Evolutionary conservation across 2,329 filamentous ascomycete genomes (phyloP).

Genomic region (Tetracladium maxilliforme): DNA sequence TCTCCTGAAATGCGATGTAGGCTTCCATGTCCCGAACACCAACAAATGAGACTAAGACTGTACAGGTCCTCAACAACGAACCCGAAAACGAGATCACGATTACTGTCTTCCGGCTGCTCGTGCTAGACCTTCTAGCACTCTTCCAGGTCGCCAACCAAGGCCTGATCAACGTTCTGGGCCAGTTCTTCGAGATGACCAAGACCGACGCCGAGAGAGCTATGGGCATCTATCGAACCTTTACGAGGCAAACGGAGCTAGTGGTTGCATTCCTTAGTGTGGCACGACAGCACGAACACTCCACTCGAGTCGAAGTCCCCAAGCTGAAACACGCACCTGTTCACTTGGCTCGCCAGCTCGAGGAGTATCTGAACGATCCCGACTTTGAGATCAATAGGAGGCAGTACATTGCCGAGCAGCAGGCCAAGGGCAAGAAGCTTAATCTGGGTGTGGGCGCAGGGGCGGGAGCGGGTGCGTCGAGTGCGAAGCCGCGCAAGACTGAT

Average conservation of each 20-base stretch:
- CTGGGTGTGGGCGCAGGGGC: slow-evolving; percentile 18
- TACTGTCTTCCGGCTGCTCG: slow-evolving; percentile 81
- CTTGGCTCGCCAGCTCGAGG: slow-evolving; percentile 75
- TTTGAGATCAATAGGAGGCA: slow-evolving; percentile 89
- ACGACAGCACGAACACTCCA: slow-evolving; percentile 81
- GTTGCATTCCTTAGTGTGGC: slow-evolving; percentile 82
- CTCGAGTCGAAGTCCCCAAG: slow-evolving; percentile 86
- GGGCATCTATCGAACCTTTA: slow-evolving; percentile 83
- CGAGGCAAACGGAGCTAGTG: slow-evolving; percentile 80
- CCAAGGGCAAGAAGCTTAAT: slow-evolving; percentile 46
- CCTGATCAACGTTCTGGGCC: slow-evolving; percentile 89
- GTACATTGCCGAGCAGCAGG: slow-evolving; percentile 78
- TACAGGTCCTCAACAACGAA: slow-evolving; percentile 69
- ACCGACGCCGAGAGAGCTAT: slow-evolving; percentile 85
- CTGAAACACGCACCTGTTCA: slow-evolving; percentile 94
- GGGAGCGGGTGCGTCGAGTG: slow-evolving; percentile 8
- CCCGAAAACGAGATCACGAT: slow-evolving; percentile 94
- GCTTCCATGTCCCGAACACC: too few species aligned
- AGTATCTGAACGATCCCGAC: slow-evolving; percentile 87
- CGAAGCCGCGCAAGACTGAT: not conserved
- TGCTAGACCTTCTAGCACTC: slow-evolving; percentile 74
- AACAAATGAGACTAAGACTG: slow-evolving; percentile 8
- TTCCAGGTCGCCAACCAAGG: slow-evolving; percentile 96
- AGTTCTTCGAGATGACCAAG: slow-evolving; percentile 97
- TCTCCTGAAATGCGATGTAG: slow-evolving; percentile 77